A percentile compares a stretch with the other conserved stretches of the same genome.
phyloP scores from a whole-genome alignment of 78 protist genomes.

The Dictyostelium brefeldianum region DNA sequence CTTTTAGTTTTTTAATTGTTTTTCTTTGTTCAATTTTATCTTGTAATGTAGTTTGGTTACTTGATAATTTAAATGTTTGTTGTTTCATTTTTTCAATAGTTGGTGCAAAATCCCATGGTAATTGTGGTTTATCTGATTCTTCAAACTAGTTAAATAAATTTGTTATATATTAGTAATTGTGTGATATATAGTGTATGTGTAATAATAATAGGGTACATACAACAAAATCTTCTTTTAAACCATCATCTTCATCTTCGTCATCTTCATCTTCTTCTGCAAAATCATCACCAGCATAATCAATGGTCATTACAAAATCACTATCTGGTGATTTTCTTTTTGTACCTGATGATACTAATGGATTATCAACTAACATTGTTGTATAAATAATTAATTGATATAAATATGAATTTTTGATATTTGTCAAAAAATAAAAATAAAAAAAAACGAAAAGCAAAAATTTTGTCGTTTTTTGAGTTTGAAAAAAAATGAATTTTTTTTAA shows the following conservation, averaged over 20 bases:
- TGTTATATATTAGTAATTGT: background rate
- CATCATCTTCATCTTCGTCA: conserved; percentile 34
- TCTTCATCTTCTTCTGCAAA: background rate
- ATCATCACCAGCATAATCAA: conserved; percentile 38
- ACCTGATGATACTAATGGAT: background rate
- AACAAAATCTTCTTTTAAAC: conserved; percentile 36
- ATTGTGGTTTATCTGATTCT: conserved; percentile 25
- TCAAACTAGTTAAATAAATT: conserved; percentile 55
- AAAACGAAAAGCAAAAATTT: background rate
- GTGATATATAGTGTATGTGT: background rate
- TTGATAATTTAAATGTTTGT: conserved; percentile 27
- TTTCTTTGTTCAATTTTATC: conserved; percentile 72
- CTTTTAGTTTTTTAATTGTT: conserved; percentile 39
- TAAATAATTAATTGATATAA: no score
- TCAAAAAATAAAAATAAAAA: background rate
- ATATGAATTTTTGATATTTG: background rate
- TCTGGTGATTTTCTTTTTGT: conserved; percentile 31
- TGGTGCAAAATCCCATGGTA: conserved; percentile 81
- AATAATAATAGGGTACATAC: conserved; percentile 9
- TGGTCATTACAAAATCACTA: conserved; percentile 49
- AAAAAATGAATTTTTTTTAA: background rate
- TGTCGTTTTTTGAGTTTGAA: background rate
- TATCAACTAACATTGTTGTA: conserved; percentile 21
- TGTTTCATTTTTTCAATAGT: conserved; percentile 72
- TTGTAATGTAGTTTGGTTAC: conserved; percentile 39